Percentiles rank a stretch among this genome's conserved stretches.
Conservation (phyloP, 2,329 filamentous ascomycete species). For the Fusarium pseudocircinatum region DNA sequence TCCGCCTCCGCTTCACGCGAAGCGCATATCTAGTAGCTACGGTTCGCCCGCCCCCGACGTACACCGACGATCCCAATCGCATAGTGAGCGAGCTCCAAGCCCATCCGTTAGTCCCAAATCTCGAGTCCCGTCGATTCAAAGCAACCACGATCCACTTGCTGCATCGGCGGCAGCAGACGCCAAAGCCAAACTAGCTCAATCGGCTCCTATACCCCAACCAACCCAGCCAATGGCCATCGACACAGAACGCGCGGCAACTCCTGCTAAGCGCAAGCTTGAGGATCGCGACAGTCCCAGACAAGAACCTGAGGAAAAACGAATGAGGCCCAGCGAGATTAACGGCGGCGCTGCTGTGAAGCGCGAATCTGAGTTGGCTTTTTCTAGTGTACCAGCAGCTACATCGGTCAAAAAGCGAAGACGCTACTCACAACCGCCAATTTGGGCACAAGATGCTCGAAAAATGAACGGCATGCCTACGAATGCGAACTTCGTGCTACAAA, state of each 20-base stretch:
- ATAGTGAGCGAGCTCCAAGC: constrained; percentile 73
- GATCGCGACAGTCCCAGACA: constrained; percentile 57
- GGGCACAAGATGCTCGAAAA: constrained; percentile 56
- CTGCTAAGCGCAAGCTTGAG: constrained; percentile 53
- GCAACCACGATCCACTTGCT: constrained; percentile 50
- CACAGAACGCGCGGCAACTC: constrained; percentile 48
- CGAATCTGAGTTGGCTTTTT: constrained; percentile 43
- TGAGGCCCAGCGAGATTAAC: constrained; percentile 61
- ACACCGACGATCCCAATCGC: constrained; percentile 61
- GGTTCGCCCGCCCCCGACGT: constrained; percentile 54
- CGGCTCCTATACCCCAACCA: constrained; percentile 37
- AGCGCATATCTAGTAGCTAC: constrained; percentile 57
- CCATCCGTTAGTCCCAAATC: constrained; percentile 84
- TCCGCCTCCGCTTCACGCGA: constrained; percentile 49
- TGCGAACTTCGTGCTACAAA: constrained; percentile 43
- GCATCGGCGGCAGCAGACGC: constrained; percentile 45
- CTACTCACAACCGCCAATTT: constrained; percentile 55
- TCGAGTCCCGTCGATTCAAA: constrained; percentile 63
- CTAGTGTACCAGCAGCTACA: constrained; percentile 47
- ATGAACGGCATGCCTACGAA: constrained; percentile 51
- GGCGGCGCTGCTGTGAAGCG: constrained; percentile 45
- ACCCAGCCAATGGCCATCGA: constrained; percentile 46
- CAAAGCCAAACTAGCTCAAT: constrained; percentile 30
- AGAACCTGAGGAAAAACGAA: constrained; percentile 59
- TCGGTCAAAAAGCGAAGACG: constrained; percentile 53